Evolutionary conservation across 371 early-diverging fungal species (phyloP), one percentile per base, ranked within the genome.

Genomic region (Nematocida homosporus): DNA sequence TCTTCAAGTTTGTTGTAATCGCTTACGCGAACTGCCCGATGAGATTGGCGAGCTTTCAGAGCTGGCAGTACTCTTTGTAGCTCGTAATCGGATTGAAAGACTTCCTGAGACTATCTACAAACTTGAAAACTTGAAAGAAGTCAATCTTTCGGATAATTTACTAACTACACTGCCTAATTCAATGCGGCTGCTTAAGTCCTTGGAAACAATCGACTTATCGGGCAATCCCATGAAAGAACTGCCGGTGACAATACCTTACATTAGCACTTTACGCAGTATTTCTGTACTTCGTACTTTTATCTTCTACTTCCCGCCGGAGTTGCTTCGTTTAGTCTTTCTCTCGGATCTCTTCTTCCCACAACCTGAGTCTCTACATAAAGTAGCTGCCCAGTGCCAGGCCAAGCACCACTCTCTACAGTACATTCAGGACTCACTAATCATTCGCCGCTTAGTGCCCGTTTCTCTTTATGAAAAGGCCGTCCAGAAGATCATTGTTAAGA

Each of bases 391-490:
- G 16, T 8, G 10, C 32, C 20, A 20, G 25, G 56, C 2, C 29
- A 3, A 88, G 88, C 65, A 87, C 88, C 18, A 66, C 87, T 37
- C 56, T 83, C n/a, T 66, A 53, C 38, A 68, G 4, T 83, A 57
- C 47, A 32, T 63, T 32, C 35, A 56, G 20, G 35, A 13, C 16
- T 64, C 79, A 44, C 29, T 51, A 30, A 53, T 38, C 25, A 42
- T 66, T 5, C 78, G 78, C 55, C 72, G 23, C 42, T 5, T 16
- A 8, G 25, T 51, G 23, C 63, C 63, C 54, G 87, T 85, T 37
- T 86, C 87, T 1, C 82, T 92, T 18, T 83, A 87, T 57, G 92
- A 92, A 81, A 78, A 88, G 5, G 88, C 89, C 48, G 89, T 90
- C 0, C 86, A 92, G 52, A 82, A 87, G 20, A 85, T 91, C 44